These are phyloP conservation scores for Diplocarpon rosae DNA, from an alignment of 2,329 filamentous ascomycete genomes.

Conservation along the genomic window DNA sequence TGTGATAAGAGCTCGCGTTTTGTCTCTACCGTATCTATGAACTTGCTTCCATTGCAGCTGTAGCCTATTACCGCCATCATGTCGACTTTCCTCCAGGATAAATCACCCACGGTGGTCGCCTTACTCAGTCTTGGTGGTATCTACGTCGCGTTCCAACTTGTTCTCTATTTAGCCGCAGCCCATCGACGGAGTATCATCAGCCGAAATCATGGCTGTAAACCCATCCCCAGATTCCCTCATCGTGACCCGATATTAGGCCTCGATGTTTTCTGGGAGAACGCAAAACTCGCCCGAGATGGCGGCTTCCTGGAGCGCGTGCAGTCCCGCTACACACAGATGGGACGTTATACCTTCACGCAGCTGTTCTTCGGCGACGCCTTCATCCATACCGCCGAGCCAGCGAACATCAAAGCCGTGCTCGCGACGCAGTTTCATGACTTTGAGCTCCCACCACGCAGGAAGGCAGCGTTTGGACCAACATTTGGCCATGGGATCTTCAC, in stretches of 20 bases:
- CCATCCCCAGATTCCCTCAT: slow-evolving; percentile 35
- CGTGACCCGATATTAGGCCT: slow-evolving; percentile 43
- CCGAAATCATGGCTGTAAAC: slow-evolving; percentile 5
- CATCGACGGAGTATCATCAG: slow-evolving; percentile 1
- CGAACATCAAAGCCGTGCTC: slow-evolving; percentile 46
- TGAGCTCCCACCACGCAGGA: slow-evolving; percentile 35
- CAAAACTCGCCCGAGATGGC: slow-evolving; percentile 29
- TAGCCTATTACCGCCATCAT: background rate
- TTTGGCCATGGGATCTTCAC: slow-evolving; percentile 47
- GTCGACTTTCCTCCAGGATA: background rate
- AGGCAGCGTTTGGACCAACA: slow-evolving; percentile 34
- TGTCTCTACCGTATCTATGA: no score
- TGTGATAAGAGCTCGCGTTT: no score
- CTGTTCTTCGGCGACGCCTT: slow-evolving; percentile 25
- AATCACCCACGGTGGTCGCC: background rate
- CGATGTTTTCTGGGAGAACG: slow-evolving; percentile 34
- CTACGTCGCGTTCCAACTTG: slow-evolving; percentile 4
- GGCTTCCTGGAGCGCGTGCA: slow-evolving; percentile 28
- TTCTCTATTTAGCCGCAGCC: background rate
- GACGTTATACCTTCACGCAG: slow-evolving; percentile 8
- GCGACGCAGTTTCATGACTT: slow-evolving; percentile 46
- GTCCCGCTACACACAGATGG: slow-evolving; percentile 25
- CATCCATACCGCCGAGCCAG: slow-evolving; percentile 40
- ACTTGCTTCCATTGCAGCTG: no score
- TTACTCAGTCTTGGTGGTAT: background rate